Conservation (phyloP, 768 basidiomycete species). For the Cystofilobasidium capitatum region DNA sequence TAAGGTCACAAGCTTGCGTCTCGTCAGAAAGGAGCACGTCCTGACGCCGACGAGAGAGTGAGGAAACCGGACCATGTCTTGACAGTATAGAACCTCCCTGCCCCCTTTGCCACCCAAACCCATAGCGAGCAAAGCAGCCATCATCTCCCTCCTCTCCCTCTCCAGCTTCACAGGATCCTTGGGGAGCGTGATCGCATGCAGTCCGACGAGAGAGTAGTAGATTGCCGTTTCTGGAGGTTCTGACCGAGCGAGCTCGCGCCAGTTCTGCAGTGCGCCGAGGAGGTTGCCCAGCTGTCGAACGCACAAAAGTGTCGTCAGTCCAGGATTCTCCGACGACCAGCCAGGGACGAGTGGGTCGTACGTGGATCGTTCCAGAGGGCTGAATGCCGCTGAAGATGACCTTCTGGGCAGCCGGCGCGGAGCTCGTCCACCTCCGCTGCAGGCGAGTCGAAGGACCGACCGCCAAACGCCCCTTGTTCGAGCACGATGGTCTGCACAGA, state of each 20-base stretch:
- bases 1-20: background rate
- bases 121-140: slow-evolving; percentile 66
- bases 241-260: slow-evolving; percentile 66
- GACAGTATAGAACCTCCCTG: slow-evolving; percentile 35
- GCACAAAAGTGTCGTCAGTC: background rate
- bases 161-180: slow-evolving; percentile 62
- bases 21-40: too few relatives aligned
- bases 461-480: background rate
- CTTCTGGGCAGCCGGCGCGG: background rate
- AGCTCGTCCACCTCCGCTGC: background rate
- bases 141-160: slow-evolving; percentile 59
- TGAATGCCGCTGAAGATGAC: slow-evolving; percentile 74
- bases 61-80: slow-evolving; percentile 62
- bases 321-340: slow-evolving; percentile 23
- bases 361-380: slow-evolving; percentile 52
- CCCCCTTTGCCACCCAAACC: background rate
- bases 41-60: background rate
- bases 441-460: background rate
- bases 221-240: slow-evolving; percentile 38
- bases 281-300: slow-evolving; percentile 73
- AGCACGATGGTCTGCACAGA: background rate
- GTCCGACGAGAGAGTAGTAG: slow-evolving; percentile 74
- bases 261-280: slow-evolving; percentile 78
- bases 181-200: slow-evolving; percentile 87
- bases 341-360: slow-evolving; percentile 23